These are phyloP conservation scores for Schizophyllum commune DNA, from an alignment of 1,284 basidiomycete species.

Conservation along the genomic window DNA sequence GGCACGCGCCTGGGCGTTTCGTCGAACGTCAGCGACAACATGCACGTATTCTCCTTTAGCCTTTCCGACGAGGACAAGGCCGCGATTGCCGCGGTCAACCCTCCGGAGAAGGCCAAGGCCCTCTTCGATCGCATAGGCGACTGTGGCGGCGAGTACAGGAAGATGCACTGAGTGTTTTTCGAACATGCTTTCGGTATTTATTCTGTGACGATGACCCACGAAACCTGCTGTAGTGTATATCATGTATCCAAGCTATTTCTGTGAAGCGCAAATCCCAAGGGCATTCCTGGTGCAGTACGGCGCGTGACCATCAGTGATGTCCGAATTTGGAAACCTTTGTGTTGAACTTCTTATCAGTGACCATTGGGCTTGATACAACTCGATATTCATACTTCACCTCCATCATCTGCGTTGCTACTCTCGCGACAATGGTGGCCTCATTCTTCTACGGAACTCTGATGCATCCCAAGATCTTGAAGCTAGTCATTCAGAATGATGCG, in stretches of 20 bases:
- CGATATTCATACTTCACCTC: too few species aligned
- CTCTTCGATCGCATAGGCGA: background rate
- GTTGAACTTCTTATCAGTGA: too few species aligned
- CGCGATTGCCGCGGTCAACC: background rate
- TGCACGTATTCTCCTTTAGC: background rate
- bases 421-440: too few species aligned
- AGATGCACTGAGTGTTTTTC: background rate
- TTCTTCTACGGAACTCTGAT: slow-evolving; percentile 88
- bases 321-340: too few species aligned
- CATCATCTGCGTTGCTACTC: too few species aligned
- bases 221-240: too few species aligned
- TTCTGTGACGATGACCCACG: background rate
- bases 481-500: slow-evolving; percentile 56
- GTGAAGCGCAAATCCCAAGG: too few species aligned
- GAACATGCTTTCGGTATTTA: background rate
- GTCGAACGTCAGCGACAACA: slow-evolving; percentile 23
- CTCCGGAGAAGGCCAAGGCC: background rate
- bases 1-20: slow-evolving; percentile 73
- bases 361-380: too few species aligned
- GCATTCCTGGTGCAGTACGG: too few species aligned
- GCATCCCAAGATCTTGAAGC: slow-evolving; percentile 60
- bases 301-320: too few species aligned
- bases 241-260: too few species aligned
- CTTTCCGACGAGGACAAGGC: background rate
- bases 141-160: background rate